Conservation (phyloP, 805 yeast genomes). For the Barnettozyma wickerhamii region DNA sequence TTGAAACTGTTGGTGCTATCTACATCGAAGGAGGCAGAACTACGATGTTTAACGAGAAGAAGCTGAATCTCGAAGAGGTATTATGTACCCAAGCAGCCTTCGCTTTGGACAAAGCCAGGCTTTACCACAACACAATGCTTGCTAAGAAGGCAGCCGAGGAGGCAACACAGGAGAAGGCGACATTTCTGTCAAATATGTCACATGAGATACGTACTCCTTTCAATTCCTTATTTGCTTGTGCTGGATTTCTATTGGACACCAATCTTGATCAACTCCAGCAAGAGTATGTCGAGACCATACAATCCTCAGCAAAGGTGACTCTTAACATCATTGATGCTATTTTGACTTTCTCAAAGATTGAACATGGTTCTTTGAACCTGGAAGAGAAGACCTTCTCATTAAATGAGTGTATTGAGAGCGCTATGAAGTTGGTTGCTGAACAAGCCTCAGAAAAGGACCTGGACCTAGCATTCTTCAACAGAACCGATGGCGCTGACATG, state of each 20-base stretch:
- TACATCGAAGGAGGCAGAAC: slow-evolving; percentile 35
- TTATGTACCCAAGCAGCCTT: slow-evolving; percentile 51
- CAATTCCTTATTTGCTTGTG: slow-evolving; percentile 91
- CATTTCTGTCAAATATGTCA: slow-evolving; percentile 82
- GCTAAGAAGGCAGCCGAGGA: slow-evolving; percentile 91
- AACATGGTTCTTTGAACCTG: slow-evolving; percentile 83
- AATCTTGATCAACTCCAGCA: slow-evolving; percentile 83
- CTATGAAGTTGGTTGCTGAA: slow-evolving; percentile 79
- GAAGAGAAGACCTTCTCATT: slow-evolving; percentile 79
- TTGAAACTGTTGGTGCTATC: slow-evolving; percentile 41
- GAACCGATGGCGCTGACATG: slow-evolving; percentile 74
- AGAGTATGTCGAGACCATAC: slow-evolving; percentile 83
- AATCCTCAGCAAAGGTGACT: slow-evolving; percentile 79
- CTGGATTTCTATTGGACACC: slow-evolving; percentile 79
- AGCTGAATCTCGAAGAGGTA: slow-evolving; percentile 37
- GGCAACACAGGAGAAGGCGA: slow-evolving; percentile 83
- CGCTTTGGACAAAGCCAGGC: slow-evolving; percentile 42
- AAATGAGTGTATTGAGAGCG: slow-evolving; percentile 82
- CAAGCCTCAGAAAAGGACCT: slow-evolving; percentile 80
- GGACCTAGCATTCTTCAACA: slow-evolving; percentile 74
- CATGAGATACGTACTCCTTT: slow-evolving; percentile 87
- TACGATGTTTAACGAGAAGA: slow-evolving; percentile 29
- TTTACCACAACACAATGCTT: slow-evolving; percentile 43
- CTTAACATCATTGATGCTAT: slow-evolving; percentile 85
- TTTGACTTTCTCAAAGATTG: slow-evolving; percentile 85